These are phyloP conservation scores for Aethionema arabicum DNA, from an alignment of 345 rosid species.

Conservation along the genomic window DNA sequence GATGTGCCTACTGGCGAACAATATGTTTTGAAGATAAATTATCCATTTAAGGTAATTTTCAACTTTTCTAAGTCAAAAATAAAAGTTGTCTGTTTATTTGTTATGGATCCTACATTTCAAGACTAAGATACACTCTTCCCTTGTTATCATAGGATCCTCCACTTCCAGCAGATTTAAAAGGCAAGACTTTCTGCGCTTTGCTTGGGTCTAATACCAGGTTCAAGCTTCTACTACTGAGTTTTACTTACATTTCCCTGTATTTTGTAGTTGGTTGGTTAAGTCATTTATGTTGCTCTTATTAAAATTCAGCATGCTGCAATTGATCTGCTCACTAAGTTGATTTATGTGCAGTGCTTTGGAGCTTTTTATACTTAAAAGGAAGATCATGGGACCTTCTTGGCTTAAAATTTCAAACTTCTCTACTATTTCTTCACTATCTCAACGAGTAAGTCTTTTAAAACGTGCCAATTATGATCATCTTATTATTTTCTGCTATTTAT, in stretches of 20 bases:
- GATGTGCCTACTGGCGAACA: constrained; percentile 83
- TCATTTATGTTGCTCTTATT: constrained; percentile 7
- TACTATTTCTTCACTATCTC: constrained; percentile 63
- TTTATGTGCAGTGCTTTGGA: constrained; percentile 82
- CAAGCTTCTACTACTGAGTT: constrained; percentile 20
- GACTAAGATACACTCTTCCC: neutral
- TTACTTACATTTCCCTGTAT: constrained; percentile 25
- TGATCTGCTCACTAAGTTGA: constrained; percentile 8
- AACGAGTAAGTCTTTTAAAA: constrained; percentile 56
- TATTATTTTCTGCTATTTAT: constrained; percentile 8
- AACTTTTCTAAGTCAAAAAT: neutral
- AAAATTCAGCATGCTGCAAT: neutral
- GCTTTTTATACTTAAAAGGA: constrained; percentile 88
- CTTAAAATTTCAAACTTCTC: constrained; percentile 74
- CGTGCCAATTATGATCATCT: constrained; percentile 7
- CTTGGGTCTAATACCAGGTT: constrained; percentile 93
- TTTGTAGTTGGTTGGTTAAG: constrained; percentile 21
- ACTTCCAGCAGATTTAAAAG: constrained; percentile 81
- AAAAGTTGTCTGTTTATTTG: neutral
- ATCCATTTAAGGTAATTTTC: constrained; percentile 78
- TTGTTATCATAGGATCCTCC: constrained; percentile 68
- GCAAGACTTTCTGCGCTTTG: constrained; percentile 72
- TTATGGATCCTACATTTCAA: neutral
- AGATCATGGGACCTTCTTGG: constrained; percentile 94
- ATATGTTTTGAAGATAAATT: constrained; percentile 81